These are phyloP conservation scores for Tetrapisispora nanseiensis DNA, from an alignment of 805 yeast species.

Conservation along the genomic window DNA sequence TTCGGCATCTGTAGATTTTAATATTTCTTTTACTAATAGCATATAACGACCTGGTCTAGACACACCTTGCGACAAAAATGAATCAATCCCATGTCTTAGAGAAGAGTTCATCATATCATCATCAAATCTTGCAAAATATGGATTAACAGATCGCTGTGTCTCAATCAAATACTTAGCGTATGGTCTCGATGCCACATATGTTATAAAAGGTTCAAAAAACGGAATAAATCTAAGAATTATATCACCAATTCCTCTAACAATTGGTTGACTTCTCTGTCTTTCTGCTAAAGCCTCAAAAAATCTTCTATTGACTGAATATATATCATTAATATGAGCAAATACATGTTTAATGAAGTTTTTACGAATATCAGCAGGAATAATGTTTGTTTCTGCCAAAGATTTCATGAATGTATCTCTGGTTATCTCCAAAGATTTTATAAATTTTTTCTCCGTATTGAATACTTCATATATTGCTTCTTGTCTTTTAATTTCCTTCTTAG, in stretches of 20 bases:
- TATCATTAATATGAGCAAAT: constrained; percentile 81
- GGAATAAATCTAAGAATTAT: constrained; percentile 76
- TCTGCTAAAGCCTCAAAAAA: constrained; percentile 84
- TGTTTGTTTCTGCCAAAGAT: constrained; percentile 77
- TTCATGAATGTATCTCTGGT: constrained; percentile 89
- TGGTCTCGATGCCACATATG: constrained; percentile 89
- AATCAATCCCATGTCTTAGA: constrained; percentile 59
- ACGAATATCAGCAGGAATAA: constrained; percentile 80
- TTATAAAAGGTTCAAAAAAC: constrained; percentile 82
- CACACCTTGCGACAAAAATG: constrained; percentile 89
- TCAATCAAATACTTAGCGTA: constrained; percentile 94
- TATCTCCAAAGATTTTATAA: constrained; percentile 88
- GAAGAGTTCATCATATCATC: constrained; percentile 73
- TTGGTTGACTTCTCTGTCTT: constrained; percentile 77
- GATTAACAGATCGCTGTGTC: constrained; percentile 82
- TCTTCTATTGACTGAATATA: constrained; percentile 70
- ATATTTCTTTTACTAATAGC: constrained; percentile 66
- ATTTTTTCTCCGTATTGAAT: constrained; percentile 87
- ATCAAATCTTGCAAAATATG: constrained; percentile 85
- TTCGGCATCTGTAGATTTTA: constrained; percentile 80
- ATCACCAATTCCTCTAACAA: constrained; percentile 81
- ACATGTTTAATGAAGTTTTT: constrained; percentile 88
- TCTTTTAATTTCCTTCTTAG: constrained; percentile 78
- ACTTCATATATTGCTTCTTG: constrained; percentile 94
- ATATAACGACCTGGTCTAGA: constrained; percentile 95